Evolutionary conservation across 2,329 filamentous ascomycete species (phyloP).

Genomic region (Elsinoe perseae): DNA sequence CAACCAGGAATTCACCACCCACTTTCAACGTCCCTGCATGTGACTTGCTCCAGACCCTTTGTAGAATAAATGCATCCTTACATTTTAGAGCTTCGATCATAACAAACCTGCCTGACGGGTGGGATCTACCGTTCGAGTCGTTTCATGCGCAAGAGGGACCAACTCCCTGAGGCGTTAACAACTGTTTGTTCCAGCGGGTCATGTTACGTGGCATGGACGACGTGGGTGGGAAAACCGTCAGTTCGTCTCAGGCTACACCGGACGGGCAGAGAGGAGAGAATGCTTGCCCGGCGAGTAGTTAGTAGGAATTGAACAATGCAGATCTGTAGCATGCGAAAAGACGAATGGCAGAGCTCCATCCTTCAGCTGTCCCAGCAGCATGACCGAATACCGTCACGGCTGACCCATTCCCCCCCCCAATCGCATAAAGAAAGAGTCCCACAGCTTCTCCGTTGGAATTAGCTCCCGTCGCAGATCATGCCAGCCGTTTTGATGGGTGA

Average conservation of each 20-base stretch:
- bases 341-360: neutral
- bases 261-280: no score
- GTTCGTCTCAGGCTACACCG: neutral
- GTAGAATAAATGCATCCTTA: neutral
- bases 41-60: neutral
- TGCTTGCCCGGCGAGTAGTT: neutral
- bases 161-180: neutral
- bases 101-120: neutral
- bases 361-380: neutral
- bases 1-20: neutral
- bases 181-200: neutral
- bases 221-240: neutral
- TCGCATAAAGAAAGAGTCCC: neutral
- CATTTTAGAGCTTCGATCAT: neutral
- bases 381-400: slow-evolving; percentile 1
- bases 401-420: neutral
- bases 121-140: neutral
- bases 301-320: neutral
- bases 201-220: neutral
- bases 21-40: slow-evolving; percentile 9
- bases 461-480: neutral
- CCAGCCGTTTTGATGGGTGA: neutral
- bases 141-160: neutral
- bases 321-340: neutral
- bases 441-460: slow-evolving; percentile 11